Conservation (phyloP, 129 eudicot species). For the Deinandra increscens region DNA sequence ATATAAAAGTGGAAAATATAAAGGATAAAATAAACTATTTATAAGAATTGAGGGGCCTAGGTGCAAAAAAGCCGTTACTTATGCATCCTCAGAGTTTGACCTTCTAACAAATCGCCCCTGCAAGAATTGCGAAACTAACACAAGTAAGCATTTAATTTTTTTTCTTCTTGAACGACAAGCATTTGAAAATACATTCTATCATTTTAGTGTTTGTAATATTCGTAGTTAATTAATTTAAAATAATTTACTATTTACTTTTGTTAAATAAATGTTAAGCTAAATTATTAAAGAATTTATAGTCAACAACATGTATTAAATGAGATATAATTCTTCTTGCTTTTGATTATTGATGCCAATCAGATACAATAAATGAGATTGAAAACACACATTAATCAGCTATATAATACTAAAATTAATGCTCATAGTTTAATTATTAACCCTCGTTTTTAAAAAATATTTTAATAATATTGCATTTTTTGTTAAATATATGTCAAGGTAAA, state of each 20-base stretch:
- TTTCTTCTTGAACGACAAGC: too few species aligned
- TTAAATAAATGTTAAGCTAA: background rate
- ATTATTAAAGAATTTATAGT: background rate
- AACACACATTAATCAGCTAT: background rate
- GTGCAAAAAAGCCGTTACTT: background rate
- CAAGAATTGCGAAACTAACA: constrained; percentile 20
- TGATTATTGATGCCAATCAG: background rate
- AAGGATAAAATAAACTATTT: constrained; percentile 1
- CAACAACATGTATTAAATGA: constrained; percentile 4
- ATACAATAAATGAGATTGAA: background rate
- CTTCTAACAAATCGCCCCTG: constrained; percentile 81
- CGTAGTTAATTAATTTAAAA: background rate
- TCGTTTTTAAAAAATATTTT: too few species aligned
- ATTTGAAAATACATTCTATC: background rate
- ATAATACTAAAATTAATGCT: background rate
- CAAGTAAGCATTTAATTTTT: background rate
- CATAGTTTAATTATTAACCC: too few species aligned
- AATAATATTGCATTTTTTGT: too few species aligned
- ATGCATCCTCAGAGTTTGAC: constrained; percentile 43
- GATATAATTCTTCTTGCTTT: background rate
- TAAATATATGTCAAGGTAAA: too few species aligned
- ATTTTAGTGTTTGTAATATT: background rate
- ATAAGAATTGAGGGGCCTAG: constrained; percentile 5
- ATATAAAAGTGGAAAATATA: constrained; percentile 1
- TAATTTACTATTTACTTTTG: too few species aligned